Base-by-base conservation (phyloP, 805 yeast species). In the Teunomyces barrocoloradensis region DNA sequence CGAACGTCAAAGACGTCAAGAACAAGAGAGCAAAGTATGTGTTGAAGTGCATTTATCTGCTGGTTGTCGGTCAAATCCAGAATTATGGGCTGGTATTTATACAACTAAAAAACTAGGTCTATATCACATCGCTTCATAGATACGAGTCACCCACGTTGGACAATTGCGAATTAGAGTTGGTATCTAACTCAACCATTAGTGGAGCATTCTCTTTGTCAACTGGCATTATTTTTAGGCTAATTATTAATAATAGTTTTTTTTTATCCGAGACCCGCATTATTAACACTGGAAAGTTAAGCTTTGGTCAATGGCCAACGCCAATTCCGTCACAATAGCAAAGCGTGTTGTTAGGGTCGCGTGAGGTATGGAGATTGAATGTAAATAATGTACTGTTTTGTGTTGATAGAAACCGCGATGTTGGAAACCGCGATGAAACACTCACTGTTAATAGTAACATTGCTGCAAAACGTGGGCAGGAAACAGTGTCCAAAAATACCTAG, bases 1-100 rank as follows among this genome's bases (percentile, higher is more conserved):
- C 53, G 25, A 48, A 47, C 25, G 49, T 51, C 12, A 51, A 29
- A n/a, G 57, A 49, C 13, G 52, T 45, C 20, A 53, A 46, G 43
- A 44, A 37, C 15, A 37, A 37, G 15, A 37, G 40, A 33, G 40
- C 41, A 42, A 48, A 42, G 46, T 42, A 36, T 18, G 30, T 20
- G 20, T 47, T 35, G 43, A 53, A 48, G 38, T 50, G 53, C 56
- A 53, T 53, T 12, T 17, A 12, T 25, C n/a, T 13, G 11, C 17
- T 32, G 34, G 18, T 32, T 13, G 34, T 32, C 13, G 10, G 10
- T 3, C 9, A 32, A 32, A 3, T 6, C 3, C 7, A 7, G 6
- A 13, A 9, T 18, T 35, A 12, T 6, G 21, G 20, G 15, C 27
- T 35, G 38, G 38, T 35, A 20, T 17, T 35, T 35, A 18, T 35